phyloP scores from a whole-genome alignment of 2,329 filamentous ascomycete species.

The Aureobasidium subglaciale region DNA sequence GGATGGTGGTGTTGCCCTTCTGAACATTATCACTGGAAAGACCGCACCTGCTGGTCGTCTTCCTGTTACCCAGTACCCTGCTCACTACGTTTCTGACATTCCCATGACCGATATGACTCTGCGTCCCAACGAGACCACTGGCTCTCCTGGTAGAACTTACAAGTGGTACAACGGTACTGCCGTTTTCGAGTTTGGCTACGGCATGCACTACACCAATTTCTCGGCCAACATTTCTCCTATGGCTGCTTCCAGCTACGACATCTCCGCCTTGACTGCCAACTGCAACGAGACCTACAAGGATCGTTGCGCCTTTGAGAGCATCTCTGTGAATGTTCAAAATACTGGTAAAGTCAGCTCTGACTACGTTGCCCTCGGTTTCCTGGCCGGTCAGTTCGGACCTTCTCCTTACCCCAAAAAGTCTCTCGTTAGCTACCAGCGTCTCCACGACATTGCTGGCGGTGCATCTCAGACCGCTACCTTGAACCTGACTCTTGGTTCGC shows the following conservation, averaged over 20 bases:
- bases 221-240: constrained; percentile 18
- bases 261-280: constrained; percentile 31
- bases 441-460: constrained; percentile 28
- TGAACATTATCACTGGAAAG: constrained; percentile 48
- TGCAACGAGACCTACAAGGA: constrained; percentile 35
- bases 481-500: constrained; percentile 40
- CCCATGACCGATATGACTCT: constrained; percentile 52
- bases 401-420: constrained; percentile 47
- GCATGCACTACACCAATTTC: constrained; percentile 54
- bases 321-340: constrained; percentile 43
- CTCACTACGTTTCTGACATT: constrained; percentile 43
- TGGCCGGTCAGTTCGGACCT: constrained; percentile 43
- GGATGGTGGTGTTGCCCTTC: constrained; percentile 49
- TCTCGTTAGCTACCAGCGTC: constrained; percentile 45
- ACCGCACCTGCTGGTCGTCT: constrained; percentile 47
- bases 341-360: constrained; percentile 42
- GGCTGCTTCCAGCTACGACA: constrained; percentile 23
- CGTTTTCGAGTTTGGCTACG: constrained; percentile 48
- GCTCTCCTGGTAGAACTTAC: constrained; percentile 50
- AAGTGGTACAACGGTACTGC: constrained; percentile 49
- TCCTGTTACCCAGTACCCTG: constrained; percentile 51
- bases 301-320: constrained; percentile 37
- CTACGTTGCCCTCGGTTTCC: constrained; percentile 47
- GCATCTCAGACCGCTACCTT: constrained; percentile 28
- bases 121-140: constrained; percentile 34